Evolutionary conservation across 345 rosid species (phyloP), one percentile per base, ranked within the genome.

Genomic region (Viola odorata): DNA sequence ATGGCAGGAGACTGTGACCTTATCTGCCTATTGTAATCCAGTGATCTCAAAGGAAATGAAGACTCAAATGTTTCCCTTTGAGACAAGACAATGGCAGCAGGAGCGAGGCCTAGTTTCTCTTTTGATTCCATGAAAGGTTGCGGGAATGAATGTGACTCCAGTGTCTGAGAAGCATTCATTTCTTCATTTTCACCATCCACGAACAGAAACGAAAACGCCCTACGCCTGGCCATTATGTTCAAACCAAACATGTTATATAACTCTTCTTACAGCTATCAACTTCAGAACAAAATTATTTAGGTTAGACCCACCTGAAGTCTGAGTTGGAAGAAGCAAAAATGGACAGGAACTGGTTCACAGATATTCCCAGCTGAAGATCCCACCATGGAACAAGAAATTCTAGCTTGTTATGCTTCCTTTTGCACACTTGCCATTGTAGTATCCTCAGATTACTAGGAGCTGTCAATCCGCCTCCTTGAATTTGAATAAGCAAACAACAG

Each of bases 321-420:
- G 96, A 90, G 53, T 84, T 88, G 6, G 87, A 77, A 65, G 99
- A 79, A 58, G 95, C 92, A 39, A 90, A 90, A 45, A 88, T 68
- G 0, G 95, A 90, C 54, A 90, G 56, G 76, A 94, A 94, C 82
- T 94, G 97, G 68, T 84, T 90, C 8, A 88, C 91, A n/a, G 96
- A 88, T 57, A 94, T 80, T 5, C 97, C 96, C 56, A 86, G 69
- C 64, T 90, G 97, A 53, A 88, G 81, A 66, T 94, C 99, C 97
- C 99, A 90, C 96, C 96, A 90, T n/a, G 97, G 97, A 41, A 94
- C 84, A n/a, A 83, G 80, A 71, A 86, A 86, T 61, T 94, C 96
- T 45, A 80, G 77, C 64, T 88, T 82, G 77, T 80, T 76, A 55
- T 86, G 91, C 82, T 88, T 94, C 74, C 78, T 89, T 78, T 77